Evolutionary conservation across 495 filamentous ascomycete genomes (phyloP), one percentile per base, ranked within the genome.

Genomic region (Podospora didyma): DNA sequence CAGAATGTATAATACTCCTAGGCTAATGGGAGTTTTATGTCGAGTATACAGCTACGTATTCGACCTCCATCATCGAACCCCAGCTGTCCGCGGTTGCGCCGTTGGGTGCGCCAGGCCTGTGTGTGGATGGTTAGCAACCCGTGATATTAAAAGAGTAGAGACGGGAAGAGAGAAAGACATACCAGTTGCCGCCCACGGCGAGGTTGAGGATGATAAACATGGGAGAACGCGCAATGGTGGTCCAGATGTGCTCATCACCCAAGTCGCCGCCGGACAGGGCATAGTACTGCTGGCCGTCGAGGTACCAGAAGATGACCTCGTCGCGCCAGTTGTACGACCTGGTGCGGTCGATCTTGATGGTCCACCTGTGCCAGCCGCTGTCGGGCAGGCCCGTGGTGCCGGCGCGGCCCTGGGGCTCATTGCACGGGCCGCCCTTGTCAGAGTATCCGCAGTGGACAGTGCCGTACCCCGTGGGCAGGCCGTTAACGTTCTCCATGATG

Each of bases 401-500:
- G 9, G 51, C 49, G 14, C 69, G 57, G 12, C 79, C 79, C 9
- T 58, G 39, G 26, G 75, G 73, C 67, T 81, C 79, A 51, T 75
- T 69, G 69, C 79, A 81, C 14, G 72, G 68, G 2, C 76, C 76
- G 49, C 74, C 76, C 10, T 52, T 6, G 19, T 31, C 37, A 16
- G 51, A 28, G 10, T 42, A 42, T 2, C 78, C 77, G 63, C 78
- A 82, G 66, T 82, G 79, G 0, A 73, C 57, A 12, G 79, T 82
- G 21, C 75, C 76, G 58, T 73, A 75, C 23, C 68, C 74, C 46
- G 64, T 70, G n/a, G 68, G 52, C 12, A 54, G 46, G 28, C 79
- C 79, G 68, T 78, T 75, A 55, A 79, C 62, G 56, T 73, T 77
- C 68, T 81, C 77, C 62, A 79, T 73, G 54, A 79, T 77, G 65